These are phyloP conservation scores for Aureobasidium uvarum DNA, from an alignment of 2,329 filamentous ascomycete species.

Conservation along the genomic window DNA sequence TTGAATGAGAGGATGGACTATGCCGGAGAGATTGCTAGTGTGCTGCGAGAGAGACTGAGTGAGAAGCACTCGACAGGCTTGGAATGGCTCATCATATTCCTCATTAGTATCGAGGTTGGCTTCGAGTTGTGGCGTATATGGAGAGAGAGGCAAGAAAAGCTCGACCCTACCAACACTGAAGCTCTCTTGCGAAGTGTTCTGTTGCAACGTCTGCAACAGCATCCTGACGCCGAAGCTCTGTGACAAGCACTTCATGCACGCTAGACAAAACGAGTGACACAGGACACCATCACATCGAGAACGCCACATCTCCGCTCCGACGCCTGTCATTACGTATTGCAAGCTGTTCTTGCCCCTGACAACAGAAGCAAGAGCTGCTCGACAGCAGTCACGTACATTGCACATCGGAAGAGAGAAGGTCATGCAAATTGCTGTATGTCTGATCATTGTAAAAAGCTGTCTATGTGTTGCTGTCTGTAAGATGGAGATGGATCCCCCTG, in stretches of 20 bases:
- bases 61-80: conserved; percentile 85
- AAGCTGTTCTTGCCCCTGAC: neutral
- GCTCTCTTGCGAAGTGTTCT: conserved; percentile 43
- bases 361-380: neutral
- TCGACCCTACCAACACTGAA: conserved; percentile 45
- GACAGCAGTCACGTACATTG: neutral
- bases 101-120: conserved; percentile 88
- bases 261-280: neutral
- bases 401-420: neutral
- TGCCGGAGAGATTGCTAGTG: conserved; percentile 88
- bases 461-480: conserved; percentile 21
- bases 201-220: conserved; percentile 4
- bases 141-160: conserved; percentile 55
- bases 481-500: neutral
- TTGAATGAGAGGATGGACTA: conserved; percentile 98
- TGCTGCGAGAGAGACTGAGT: conserved; percentile 81
- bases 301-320: neutral
- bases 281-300: neutral
- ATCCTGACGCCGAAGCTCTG: neutral
- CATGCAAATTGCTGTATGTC: conserved; percentile 19
- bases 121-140: conserved; percentile 78
- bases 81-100: conserved; percentile 92
- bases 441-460: conserved; percentile 23
- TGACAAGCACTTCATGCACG: neutral
- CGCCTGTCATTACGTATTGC: neutral